Percentiles rank a stretch among this genome's conserved stretches.
Conservation (phyloP, 192 early-diverging fungal genomes). For the Coemansia guatemalensis region DNA sequence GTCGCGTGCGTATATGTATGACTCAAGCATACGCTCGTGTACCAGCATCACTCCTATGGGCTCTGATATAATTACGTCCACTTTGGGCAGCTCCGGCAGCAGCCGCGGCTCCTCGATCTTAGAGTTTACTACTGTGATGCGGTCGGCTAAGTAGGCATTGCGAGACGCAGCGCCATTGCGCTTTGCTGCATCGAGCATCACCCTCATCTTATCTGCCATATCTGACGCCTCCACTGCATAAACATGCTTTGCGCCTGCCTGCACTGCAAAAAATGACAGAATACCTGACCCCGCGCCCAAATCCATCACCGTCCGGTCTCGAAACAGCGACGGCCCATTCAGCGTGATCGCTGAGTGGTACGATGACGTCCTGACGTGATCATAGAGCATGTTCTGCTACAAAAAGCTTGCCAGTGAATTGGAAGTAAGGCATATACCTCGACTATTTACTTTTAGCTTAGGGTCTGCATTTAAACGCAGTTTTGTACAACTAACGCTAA, state of each 20-base stretch:
- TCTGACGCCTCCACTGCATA: slow-evolving; percentile 95
- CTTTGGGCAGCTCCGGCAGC: slow-evolving; percentile 61
- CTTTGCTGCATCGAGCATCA: slow-evolving; percentile 67
- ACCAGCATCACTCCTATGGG: slow-evolving; percentile 97
- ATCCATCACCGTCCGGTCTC: slow-evolving; percentile 85
- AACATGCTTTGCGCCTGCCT: slow-evolving; percentile 90
- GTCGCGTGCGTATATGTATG: slow-evolving; percentile 61
- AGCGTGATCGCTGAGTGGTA: slow-evolving; percentile 90
- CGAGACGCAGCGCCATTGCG: slow-evolving; percentile 29
- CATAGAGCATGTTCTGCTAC: slow-evolving; percentile 98
- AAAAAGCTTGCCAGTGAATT: background rate
- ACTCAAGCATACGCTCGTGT: slow-evolving; percentile 91
- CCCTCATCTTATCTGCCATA: slow-evolving; percentile 91
- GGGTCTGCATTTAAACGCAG: background rate
- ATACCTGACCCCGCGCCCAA: slow-evolving; percentile 95
- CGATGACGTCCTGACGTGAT: slow-evolving; percentile 89
- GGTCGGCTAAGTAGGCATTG: slow-evolving; percentile 80
- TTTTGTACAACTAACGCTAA: background rate
- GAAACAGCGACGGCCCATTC: slow-evolving; percentile 74
- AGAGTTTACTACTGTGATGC: slow-evolving; percentile 77
- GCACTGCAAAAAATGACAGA: slow-evolving; percentile 92
- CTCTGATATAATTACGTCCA: slow-evolving; percentile 95
- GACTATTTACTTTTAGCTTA: background rate
- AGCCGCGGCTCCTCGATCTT: slow-evolving; percentile 85
- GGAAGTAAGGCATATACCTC: background rate